Conservation (phyloP, 1,139 yeast species). For the Yamadazyma jaroonii region DNA sequence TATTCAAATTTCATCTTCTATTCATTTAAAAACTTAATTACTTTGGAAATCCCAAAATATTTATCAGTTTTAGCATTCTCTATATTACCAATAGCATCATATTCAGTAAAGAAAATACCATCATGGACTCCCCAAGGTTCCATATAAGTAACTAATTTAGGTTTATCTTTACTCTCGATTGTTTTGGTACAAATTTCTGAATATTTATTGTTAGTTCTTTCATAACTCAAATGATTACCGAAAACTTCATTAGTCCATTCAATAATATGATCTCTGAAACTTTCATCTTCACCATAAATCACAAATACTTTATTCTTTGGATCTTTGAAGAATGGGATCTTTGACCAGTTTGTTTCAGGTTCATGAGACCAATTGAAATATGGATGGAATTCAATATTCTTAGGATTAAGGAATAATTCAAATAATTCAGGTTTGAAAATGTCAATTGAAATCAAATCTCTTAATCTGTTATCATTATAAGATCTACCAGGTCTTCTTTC, state of each 20-base stretch:
- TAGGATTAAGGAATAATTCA: conserved; percentile 6
- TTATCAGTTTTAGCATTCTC: conserved; percentile 15
- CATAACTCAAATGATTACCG: conserved; percentile 23
- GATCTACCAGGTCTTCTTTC: conserved; percentile 28
- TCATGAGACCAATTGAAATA: conserved; percentile 17
- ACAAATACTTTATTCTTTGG: conserved; percentile 24
- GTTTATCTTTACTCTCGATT: conserved; percentile 13
- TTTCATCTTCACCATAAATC: conserved; percentile 43
- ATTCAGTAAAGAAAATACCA: conserved; percentile 33
- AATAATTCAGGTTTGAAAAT: conserved; percentile 6
- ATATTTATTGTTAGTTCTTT: conserved; percentile 23
- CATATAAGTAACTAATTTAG: conserved; percentile 21
- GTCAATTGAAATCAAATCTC: conserved; percentile 29
- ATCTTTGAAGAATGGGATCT: conserved; percentile 29
- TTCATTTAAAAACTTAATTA: conserved; percentile 18
- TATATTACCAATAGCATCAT: conserved; percentile 19
- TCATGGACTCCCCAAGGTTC: conserved; percentile 50
- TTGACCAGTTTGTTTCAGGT: conserved; percentile 28
- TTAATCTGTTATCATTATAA: conserved; percentile 28
- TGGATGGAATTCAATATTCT: conserved; percentile 9
- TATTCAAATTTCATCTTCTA: background rate
- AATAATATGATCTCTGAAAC: conserved; percentile 40
- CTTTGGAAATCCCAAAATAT: conserved; percentile 27
- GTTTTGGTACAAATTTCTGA: conserved; percentile 16
- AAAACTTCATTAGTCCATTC: conserved; percentile 36